Conservation (phyloP, 108 stramenopile genomes). For the Nitzschia sp. region DNA sequence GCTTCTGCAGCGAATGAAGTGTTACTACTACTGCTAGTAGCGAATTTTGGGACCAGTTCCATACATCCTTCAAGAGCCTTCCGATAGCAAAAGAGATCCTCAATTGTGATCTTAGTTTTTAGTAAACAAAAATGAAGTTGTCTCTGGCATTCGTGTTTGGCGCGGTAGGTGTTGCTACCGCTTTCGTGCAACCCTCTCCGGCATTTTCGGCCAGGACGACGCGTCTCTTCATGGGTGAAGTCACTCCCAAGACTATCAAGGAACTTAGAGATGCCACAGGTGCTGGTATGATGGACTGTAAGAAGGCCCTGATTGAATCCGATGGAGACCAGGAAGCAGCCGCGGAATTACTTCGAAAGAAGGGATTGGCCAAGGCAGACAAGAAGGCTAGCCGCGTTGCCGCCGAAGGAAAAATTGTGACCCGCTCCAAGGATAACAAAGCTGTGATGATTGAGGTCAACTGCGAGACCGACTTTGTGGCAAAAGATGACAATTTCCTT, state of each 20-base stretch:
- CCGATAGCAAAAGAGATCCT: too few species aligned
- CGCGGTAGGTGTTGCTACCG: slow-evolving; percentile 9
- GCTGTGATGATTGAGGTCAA: slow-evolving; percentile 86
- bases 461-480: slow-evolving; percentile 91
- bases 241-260: slow-evolving; percentile 66
- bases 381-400: slow-evolving; percentile 81
- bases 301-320: slow-evolving; percentile 71
- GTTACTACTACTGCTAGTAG: too few species aligned
- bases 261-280: slow-evolving; percentile 73
- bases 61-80: too few species aligned
- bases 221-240: slow-evolving; percentile 22
- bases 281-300: slow-evolving; percentile 92
- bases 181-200: slow-evolving; percentile 13
- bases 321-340: slow-evolving; percentile 84
- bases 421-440: slow-evolving; percentile 47
- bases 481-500: slow-evolving; percentile 52
- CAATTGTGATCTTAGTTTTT: too few species aligned
- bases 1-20: too few species aligned
- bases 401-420: slow-evolving; percentile 78
- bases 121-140: slow-evolving; percentile 27
- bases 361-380: slow-evolving; percentile 81
- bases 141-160: slow-evolving; percentile 9
- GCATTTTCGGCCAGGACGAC: neutral
- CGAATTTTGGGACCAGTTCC: too few species aligned
- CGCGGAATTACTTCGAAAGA: slow-evolving; percentile 69